These are phyloP conservation scores for Coemansia sp. DNA, from an alignment of 192 early-diverging fungal genomes.

Conservation along the genomic window DNA sequence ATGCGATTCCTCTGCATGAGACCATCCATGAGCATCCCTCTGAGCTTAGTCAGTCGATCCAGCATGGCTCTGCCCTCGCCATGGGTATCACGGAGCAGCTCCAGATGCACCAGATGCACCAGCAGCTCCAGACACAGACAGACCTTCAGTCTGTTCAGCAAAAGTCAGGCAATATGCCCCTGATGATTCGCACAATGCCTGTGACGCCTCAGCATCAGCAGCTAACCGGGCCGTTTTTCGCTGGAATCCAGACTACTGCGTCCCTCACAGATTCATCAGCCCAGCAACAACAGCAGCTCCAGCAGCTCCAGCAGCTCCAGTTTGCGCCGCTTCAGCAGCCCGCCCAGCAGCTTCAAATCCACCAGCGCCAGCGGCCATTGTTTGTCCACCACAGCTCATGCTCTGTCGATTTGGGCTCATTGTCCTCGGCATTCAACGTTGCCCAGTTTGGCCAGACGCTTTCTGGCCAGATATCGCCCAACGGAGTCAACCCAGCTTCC, in stretches of 20 bases:
- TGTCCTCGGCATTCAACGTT: slow-evolving; percentile 30
- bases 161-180: background rate
- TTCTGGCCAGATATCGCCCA: slow-evolving; percentile 27
- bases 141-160: too few relatives aligned
- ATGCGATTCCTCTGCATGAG: slow-evolving; percentile 7
- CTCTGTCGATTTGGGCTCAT: slow-evolving; percentile 24
- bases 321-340: background rate
- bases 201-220: slow-evolving; percentile 20
- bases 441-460: slow-evolving; percentile 21
- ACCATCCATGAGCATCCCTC: slow-evolving; percentile 9
- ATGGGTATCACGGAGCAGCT: slow-evolving; percentile 9
- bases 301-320: slow-evolving; percentile 1
- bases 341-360: slow-evolving; percentile 1
- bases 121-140: slow-evolving; percentile 12
- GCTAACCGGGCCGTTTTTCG: background rate
- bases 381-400: slow-evolving; percentile 30
- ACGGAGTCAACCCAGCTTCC: slow-evolving; percentile 8
- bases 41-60: slow-evolving; percentile 9
- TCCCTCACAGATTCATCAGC: slow-evolving; percentile 14
- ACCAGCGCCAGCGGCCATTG: slow-evolving; percentile 4
- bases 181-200: slow-evolving; percentile 16
- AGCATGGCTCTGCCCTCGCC: slow-evolving; percentile 1
- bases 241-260: slow-evolving; percentile 5
- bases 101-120: slow-evolving; percentile 15
- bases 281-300: slow-evolving; percentile 10